Percentiles rank a stretch among this genome's conserved stretches.
Conservation (phyloP, 148 eudicot species). For the Talinum fruticosum region DNA sequence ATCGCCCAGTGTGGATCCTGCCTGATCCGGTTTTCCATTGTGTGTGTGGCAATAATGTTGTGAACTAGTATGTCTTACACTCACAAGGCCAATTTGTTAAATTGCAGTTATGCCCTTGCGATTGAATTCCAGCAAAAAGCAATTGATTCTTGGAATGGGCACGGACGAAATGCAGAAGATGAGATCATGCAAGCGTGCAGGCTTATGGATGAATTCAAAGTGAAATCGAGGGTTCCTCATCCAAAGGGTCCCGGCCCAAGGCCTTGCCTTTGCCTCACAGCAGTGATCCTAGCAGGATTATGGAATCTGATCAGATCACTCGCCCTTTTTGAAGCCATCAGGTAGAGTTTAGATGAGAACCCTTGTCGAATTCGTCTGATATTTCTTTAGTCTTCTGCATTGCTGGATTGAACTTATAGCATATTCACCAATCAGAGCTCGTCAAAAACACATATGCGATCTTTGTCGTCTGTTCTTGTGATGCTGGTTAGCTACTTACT, state of each 20-base stretch:
- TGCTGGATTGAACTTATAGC: not conserved
- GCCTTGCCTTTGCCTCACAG: slow-evolving; percentile 57
- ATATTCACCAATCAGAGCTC: not conserved
- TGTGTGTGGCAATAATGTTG: not conserved
- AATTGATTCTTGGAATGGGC: slow-evolving; percentile 71
- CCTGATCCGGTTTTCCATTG: too few species aligned
- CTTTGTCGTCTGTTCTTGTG: not conserved
- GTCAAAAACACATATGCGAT: not conserved
- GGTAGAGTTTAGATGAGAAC: not conserved
- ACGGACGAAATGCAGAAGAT: slow-evolving; percentile 61
- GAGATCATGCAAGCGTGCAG: slow-evolving; percentile 65
- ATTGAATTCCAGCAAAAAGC: slow-evolving; percentile 81
- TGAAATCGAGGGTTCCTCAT: slow-evolving; percentile 37
- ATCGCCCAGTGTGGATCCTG: too few species aligned
- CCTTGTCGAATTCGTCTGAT: not conserved
- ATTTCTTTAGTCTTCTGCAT: not conserved
- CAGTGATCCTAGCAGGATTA: slow-evolving; percentile 34
- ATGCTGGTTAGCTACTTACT: not conserved
- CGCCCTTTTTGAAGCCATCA: slow-evolving; percentile 1
- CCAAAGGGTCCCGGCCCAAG: slow-evolving; percentile 30
- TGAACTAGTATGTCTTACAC: not conserved
- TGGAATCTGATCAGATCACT: slow-evolving; percentile 29
- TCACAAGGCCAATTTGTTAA: slow-evolving; percentile 10
- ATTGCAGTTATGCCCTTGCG: slow-evolving; percentile 71
- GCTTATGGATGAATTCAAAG: slow-evolving; percentile 60